phyloP scores from a whole-genome alignment of 306 rosid genomes.

The Fragaria vesca region DNA sequence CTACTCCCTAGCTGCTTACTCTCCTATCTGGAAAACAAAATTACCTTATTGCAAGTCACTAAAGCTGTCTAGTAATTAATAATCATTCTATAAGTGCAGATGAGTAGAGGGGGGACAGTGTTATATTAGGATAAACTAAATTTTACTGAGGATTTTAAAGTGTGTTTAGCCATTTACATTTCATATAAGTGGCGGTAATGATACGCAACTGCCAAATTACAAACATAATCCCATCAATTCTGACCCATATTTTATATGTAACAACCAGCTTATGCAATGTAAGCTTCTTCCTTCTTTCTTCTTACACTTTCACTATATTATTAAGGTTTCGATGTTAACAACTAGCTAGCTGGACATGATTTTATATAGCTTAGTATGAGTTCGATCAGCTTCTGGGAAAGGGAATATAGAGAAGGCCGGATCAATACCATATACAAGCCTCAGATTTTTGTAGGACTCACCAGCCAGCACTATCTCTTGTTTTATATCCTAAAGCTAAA shows the following conservation, averaged over 20 bases:
- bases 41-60: too few relatives aligned
- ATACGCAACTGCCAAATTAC: constrained; percentile 4
- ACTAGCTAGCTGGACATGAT: not conserved
- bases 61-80: not conserved
- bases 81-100: not conserved
- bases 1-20: too few relatives aligned
- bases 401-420: not conserved
- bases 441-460: constrained; percentile 7
- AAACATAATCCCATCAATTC: constrained; percentile 7
- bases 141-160: not conserved
- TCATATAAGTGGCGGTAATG: not conserved
- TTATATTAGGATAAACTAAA: not conserved
- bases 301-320: not conserved
- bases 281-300: constrained; percentile 8
- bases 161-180: not conserved
- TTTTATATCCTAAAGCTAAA: not conserved
- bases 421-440: not conserved
- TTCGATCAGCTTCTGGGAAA: constrained; percentile 3
- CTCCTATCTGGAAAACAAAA: too few relatives aligned
- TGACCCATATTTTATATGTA: not conserved
- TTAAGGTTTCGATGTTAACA: not conserved
- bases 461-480: not conserved
- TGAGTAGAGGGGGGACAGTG: not conserved
- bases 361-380: not conserved
- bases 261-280: not conserved